phyloP scores from a whole-genome alignment of 352 stramenopile genomes.

The Globisporangium okanoganense region DNA sequence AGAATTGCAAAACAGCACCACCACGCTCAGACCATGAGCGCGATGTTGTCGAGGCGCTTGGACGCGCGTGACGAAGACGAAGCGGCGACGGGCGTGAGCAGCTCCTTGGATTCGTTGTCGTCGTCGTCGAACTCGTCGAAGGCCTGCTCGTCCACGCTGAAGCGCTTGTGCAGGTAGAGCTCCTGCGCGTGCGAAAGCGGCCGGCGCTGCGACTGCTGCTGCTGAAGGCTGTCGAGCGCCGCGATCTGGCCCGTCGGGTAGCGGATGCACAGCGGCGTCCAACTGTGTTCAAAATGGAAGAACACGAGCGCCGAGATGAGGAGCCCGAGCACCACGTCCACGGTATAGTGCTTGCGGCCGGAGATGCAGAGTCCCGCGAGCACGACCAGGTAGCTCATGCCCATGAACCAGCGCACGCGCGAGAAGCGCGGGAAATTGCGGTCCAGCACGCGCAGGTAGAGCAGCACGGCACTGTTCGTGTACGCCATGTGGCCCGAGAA shows the following conservation, averaged over 20 bases:
- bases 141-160: slow-evolving; percentile 50
- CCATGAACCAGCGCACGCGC: slow-evolving; percentile 47
- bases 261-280: slow-evolving; percentile 51
- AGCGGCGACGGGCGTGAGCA: slow-evolving; percentile 7
- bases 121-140: slow-evolving; percentile 38
- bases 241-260: slow-evolving; percentile 18
- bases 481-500: slow-evolving; percentile 79
- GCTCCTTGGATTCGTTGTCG: slow-evolving; percentile 14
- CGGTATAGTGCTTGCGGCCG: slow-evolving; percentile 73
- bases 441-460: slow-evolving; percentile 62
- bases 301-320: slow-evolving; percentile 66
- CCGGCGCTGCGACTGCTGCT: slow-evolving; percentile 17
- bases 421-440: slow-evolving; percentile 49
- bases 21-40: slow-evolving; percentile 37
- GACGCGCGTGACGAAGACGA: neutral
- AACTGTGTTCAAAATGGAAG: slow-evolving; percentile 79
- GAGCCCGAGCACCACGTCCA: slow-evolving; percentile 69
- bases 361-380: slow-evolving; percentile 55
- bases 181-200: slow-evolving; percentile 13
- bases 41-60: slow-evolving; percentile 35
- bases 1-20: neutral
- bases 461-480: slow-evolving; percentile 59
- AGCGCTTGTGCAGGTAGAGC: slow-evolving; percentile 35
- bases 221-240: slow-evolving; percentile 11
- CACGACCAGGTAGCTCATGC: slow-evolving; percentile 45